These are phyloP conservation scores for Ganoderma lingzhi DNA, from an alignment of 1,284 basidiomycete genomes.

Conservation along the genomic window DNA sequence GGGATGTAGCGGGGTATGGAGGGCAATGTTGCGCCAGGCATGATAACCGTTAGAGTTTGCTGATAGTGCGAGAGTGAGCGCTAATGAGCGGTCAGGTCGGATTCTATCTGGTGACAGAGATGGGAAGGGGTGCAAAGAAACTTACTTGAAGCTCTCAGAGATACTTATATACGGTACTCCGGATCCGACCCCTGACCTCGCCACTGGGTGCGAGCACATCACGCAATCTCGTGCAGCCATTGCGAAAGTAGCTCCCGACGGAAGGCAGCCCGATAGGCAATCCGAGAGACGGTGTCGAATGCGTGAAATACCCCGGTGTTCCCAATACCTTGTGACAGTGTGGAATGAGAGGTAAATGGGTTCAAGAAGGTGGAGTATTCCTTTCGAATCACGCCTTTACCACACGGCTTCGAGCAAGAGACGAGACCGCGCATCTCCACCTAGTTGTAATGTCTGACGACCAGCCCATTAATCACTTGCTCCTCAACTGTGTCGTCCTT, in stretches of 20 bases:
- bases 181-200: background rate
- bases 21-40: background rate
- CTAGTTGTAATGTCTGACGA: conserved; percentile 46
- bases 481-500: conserved; percentile 41
- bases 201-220: background rate
- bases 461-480: conserved; percentile 44
- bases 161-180: background rate
- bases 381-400: background rate
- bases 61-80: background rate
- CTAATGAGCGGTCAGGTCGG: background rate
- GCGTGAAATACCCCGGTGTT: background rate
- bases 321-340: no score
- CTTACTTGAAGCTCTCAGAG: background rate
- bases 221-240: background rate
- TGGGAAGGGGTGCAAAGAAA: background rate
- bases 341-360: background rate
- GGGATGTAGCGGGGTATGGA: conserved; percentile 43
- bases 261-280: background rate
- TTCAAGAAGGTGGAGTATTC: background rate
- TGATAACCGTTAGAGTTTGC: background rate
- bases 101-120: no score
- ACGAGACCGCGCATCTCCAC: background rate
- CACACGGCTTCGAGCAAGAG: background rate
- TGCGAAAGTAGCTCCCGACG: background rate
- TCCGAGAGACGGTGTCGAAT: background rate